A percentile compares a stretch with the other conserved stretches of the same genome.
Evolutionary conservation across 169 alveolate genomes (phyloP).

Genomic region (Plasmodium fragile): DNA sequence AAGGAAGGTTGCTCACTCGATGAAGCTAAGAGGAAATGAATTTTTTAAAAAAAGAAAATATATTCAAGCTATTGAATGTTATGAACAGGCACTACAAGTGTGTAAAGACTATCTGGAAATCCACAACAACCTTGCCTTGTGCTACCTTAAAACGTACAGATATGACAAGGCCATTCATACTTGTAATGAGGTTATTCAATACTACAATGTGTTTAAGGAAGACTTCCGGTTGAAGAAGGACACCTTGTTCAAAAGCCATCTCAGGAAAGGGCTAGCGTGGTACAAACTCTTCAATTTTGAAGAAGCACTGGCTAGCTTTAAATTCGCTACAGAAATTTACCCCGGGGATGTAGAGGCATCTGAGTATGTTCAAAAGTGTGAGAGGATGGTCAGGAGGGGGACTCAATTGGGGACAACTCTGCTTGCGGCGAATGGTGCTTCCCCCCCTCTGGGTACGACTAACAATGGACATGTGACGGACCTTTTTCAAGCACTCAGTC

Average conservation of each 20-base stretch:
- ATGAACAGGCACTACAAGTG: slow-evolving; percentile 22
- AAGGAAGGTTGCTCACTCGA: slow-evolving; percentile 12
- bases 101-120: slow-evolving; percentile 30
- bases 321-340: neutral
- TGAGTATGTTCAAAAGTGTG: slow-evolving; percentile 16
- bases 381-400: neutral
- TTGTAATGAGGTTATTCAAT: slow-evolving; percentile 31
- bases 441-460: neutral
- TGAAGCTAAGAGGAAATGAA: slow-evolving; percentile 33
- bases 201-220: slow-evolving; percentile 1
- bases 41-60: slow-evolving; percentile 27
- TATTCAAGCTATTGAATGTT: slow-evolving; percentile 39
- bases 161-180: slow-evolving; percentile 30
- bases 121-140: slow-evolving; percentile 39
- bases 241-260: slow-evolving; percentile 14
- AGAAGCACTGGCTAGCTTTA: neutral
- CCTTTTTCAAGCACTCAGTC: neutral
- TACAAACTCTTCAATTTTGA: neutral
- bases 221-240: neutral
- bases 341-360: neutral
- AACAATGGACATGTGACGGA: neutral
- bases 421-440: neutral
- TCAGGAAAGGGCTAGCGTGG: slow-evolving; percentile 29
- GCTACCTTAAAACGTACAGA: slow-evolving; percentile 28
- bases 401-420: neutral